phyloP scores from a whole-genome alignment of 2,329 filamentous ascomycete genomes.

The Phaeosphaeria sp. region DNA sequence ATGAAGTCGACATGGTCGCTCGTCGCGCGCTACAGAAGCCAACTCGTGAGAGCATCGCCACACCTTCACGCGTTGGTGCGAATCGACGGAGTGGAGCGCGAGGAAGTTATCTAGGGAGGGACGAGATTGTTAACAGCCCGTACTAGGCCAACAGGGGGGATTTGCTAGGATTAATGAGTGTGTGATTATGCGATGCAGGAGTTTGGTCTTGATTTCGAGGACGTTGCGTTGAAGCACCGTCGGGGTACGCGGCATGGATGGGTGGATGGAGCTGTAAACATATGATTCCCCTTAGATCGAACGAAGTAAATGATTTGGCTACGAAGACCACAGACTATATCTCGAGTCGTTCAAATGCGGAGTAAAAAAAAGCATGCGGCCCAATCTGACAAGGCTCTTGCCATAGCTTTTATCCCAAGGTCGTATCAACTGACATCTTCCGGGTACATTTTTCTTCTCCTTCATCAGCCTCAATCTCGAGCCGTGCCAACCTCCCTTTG shows the following conservation, averaged over 20 bases:
- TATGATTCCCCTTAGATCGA: slow-evolving; percentile 8
- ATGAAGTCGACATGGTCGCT: slow-evolving; percentile 97
- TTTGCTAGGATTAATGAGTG: neutral
- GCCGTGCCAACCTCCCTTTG: too few species aligned
- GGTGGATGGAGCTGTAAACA: neutral
- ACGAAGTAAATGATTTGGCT: neutral
- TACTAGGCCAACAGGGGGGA: slow-evolving; percentile 56
- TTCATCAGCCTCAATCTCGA: too few species aligned
- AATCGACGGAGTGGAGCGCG: slow-evolving; percentile 49
- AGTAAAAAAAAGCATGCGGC: too few species aligned
- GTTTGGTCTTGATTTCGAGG: neutral
- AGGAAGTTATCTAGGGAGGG: slow-evolving; percentile 76
- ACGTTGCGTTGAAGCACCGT: too few species aligned
- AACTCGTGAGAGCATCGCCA: slow-evolving; percentile 91
- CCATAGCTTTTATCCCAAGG: too few species aligned
- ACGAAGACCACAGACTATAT: neutral
- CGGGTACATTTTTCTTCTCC: too few species aligned
- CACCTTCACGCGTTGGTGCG: slow-evolving; percentile 55
- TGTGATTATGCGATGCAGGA: neutral
- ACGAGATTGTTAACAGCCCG: slow-evolving; percentile 82
- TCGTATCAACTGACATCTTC: too few species aligned
- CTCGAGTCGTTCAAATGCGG: neutral
- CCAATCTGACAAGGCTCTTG: too few species aligned
- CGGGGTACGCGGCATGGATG: too few species aligned
- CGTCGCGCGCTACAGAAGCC: slow-evolving; percentile 85